These are phyloP conservation scores for Kodamaea nitidulidarum DNA, from an alignment of 805 yeast species.

Conservation along the genomic window DNA sequence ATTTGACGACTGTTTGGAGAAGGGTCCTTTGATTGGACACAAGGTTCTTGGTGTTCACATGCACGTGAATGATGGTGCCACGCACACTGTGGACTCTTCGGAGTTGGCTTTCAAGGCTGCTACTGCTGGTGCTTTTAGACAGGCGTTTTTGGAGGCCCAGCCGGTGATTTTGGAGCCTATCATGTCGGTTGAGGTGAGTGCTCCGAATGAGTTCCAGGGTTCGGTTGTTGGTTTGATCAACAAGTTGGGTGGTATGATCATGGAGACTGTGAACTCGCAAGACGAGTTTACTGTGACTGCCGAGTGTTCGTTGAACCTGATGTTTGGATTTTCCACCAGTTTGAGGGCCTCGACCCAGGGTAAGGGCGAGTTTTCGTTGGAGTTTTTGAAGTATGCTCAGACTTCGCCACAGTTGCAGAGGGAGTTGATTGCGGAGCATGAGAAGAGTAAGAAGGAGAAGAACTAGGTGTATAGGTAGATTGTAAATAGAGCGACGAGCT, in stretches of 20 bases:
- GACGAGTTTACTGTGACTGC: constrained; percentile 93
- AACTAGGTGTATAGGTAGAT: too few relatives aligned
- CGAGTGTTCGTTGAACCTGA: constrained; percentile 92
- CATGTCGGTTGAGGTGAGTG: constrained; percentile 88
- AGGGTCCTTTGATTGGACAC: constrained; percentile 96
- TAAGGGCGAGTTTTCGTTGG: constrained; percentile 95
- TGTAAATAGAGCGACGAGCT: not conserved
- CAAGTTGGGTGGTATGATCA: constrained; percentile 87
- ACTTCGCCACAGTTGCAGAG: constrained; percentile 87
- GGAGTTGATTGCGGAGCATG: constrained; percentile 80
- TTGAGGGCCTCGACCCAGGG: constrained; percentile 98
- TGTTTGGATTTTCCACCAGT: constrained; percentile 95
- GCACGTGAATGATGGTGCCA: constrained; percentile 95
- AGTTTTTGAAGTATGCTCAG: constrained; percentile 88
- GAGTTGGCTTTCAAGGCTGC: constrained; percentile 95
- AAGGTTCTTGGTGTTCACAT: constrained; percentile 87
- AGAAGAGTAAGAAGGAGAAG: constrained; percentile 22
- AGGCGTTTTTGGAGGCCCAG: constrained; percentile 76
- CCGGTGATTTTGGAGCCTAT: constrained; percentile 95
- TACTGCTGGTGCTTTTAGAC: constrained; percentile 84
- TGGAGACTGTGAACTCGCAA: constrained; percentile 88
- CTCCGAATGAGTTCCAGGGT: constrained; percentile 97
- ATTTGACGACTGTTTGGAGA: constrained; percentile 88
- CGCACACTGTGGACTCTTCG: constrained; percentile 95
- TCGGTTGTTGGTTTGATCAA: constrained; percentile 85